Base-by-base conservation (phyloP, 371 early-diverging fungal genomes). In the Mucor piriformis region DNA sequence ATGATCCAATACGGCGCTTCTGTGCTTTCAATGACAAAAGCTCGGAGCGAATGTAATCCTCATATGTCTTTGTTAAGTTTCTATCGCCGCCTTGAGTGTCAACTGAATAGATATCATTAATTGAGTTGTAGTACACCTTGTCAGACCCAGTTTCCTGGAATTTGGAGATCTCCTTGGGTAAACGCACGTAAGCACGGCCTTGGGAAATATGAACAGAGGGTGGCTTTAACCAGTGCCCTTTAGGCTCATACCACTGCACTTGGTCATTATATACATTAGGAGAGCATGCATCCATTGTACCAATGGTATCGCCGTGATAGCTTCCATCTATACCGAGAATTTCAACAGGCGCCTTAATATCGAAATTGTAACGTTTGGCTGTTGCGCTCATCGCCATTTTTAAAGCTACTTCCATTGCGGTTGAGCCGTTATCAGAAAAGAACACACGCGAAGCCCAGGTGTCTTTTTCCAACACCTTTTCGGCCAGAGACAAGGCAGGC, bases 281-380 rank as follows among this genome's bases (percentile, higher is more conserved):
- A 13, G 85, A 77, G 54, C 89, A 87, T 2, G 91, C 89, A 66
- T 91, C 88, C 92, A 92, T 92, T 42, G 87, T 86, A 47, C 93
- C 93, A 48, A 92, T 92, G 0, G 92, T 92, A 54, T 92, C 94
- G 34, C 94, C 94, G 58, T 93, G 94, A 57, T 93, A 93, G 11
- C 86, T 82, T 8, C 92, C 92, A 27, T 89, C 81, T 16, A 91
- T 66, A 35, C 91, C 91, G 34, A 92, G 58, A 2, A 90, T 76
- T 47, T 85, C 87, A 11, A 89, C 55, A 2, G 75, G 73, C 6
- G 66, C 70, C 16, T 81, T 55, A 16, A 77, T 69, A 10, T 67
- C 50, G 67, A 76, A 72, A 13, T 63, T 61, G 18, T 81, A 77
- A 0, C 83, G 78, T 24, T 70, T 76, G 0, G 72, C 67, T 15